Base-by-base conservation (phyloP, 257 asterid species). In the Primulina eburnea region DNA sequence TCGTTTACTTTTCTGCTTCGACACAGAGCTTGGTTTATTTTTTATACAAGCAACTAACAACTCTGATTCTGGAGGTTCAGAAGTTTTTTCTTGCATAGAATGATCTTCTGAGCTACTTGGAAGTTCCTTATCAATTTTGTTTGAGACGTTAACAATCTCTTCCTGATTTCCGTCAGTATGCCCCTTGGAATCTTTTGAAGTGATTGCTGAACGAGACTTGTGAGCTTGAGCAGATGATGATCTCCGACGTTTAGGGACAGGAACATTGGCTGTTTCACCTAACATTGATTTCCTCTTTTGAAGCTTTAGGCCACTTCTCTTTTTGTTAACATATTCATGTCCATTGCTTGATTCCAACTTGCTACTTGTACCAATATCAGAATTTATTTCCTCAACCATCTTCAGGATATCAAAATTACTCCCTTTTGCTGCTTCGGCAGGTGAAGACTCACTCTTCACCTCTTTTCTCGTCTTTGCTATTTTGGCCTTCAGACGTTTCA, bases 401-500 rank as follows among this genome's bases (percentile, higher is more conserved):
- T 79, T 85, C 88, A 94, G 76, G 77, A 94, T 83, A 80, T 91
- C 99, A 86, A 89, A 76, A 62, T 83, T 84, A 65, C 71, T 82
- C 71, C 80, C 90, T 26, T 78, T 76, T 62, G 82, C 73, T 76
- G 40, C 79, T 35, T 73, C 86, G 65, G 86, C 79, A 58, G 73
- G 73, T 50, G 80, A 73, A 79, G 88, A 68, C 70, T 81, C 90
- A 38, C 75, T 76, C 83, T 85, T 92, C 64, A 79, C 82, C 82
- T 84, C 95, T 78, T 89, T 89, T 76, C 89, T 87, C 60, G 94
- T 77, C 89, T 89, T 90, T 37, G 92, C 82, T 61, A 78, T 90
- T 84, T 86, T 94, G 56, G 99, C 96, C 82, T 90, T 92, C 63
- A 94, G 83, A 66, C 85, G 95, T 78, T 94, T 84, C 84, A 91